A percentile compares a stretch with the other conserved stretches of the same genome.
phyloP scores from a whole-genome alignment of 2,329 filamentous ascomycete genomes.

The Alternaria brassicicola region DNA sequence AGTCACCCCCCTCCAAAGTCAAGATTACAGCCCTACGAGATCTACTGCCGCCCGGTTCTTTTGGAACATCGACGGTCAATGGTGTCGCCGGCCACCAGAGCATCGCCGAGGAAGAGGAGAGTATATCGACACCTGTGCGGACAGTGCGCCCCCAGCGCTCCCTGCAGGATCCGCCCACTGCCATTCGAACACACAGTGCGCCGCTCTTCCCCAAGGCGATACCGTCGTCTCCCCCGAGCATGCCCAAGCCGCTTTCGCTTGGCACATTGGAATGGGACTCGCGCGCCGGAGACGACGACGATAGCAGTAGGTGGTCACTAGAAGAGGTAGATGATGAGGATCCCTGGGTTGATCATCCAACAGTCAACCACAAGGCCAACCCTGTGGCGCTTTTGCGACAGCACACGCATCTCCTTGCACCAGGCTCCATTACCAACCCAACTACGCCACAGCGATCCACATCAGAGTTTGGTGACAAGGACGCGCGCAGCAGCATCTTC shows the following conservation, averaged over 20 bases:
- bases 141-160: conserved; percentile 49
- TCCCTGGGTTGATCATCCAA: conserved; percentile 49
- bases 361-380: conserved; percentile 39
- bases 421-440: conserved; percentile 44
- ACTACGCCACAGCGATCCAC: conserved; percentile 48
- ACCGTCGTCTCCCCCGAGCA: conserved; percentile 54
- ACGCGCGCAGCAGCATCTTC: conserved; percentile 70
- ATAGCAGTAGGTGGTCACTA: conserved; percentile 51
- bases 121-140: conserved; percentile 55
- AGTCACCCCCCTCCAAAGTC: conserved; percentile 63
- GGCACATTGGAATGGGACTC: conserved; percentile 51
- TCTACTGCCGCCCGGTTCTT: conserved; percentile 55
- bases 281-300: conserved; percentile 47
- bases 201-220: conserved; percentile 50
- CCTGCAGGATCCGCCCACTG: conserved; percentile 46
- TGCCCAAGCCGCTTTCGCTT: conserved; percentile 50
- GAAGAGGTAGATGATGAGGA: conserved; percentile 48
- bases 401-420: conserved; percentile 37
- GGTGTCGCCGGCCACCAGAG: conserved; percentile 49
- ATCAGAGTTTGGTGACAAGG: conserved; percentile 48
- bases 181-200: conserved; percentile 33
- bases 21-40: conserved; percentile 56
- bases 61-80: conserved; percentile 46
- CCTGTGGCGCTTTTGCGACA: conserved; percentile 43
- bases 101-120: conserved; percentile 59